Evolutionary conservation across 1,284 basidiomycete genomes (phyloP).

Genomic region (Porodaedalea pini): DNA sequence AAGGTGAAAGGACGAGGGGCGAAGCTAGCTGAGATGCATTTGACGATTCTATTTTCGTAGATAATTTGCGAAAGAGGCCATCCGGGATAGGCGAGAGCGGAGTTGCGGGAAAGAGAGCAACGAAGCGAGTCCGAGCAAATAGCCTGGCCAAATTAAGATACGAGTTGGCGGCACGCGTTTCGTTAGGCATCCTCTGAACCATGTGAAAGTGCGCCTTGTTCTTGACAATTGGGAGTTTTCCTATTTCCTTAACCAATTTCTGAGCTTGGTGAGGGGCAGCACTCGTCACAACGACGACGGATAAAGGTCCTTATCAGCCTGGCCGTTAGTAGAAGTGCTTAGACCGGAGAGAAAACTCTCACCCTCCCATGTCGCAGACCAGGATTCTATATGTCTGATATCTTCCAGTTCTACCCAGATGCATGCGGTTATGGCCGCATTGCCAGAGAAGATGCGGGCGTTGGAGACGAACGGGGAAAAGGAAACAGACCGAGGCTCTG

Average conservation of each 20-base stretch:
- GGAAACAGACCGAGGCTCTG: slow-evolving; percentile 25
- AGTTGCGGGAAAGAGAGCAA: slow-evolving; percentile 48
- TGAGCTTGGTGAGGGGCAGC: slow-evolving; percentile 31
- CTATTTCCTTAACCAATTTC: slow-evolving; percentile 22
- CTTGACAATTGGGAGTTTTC: slow-evolving; percentile 28
- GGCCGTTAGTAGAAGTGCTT: background rate
- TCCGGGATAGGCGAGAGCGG: slow-evolving; percentile 24
- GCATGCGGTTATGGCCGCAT: slow-evolving; percentile 43
- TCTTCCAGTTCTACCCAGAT: slow-evolving; percentile 44
- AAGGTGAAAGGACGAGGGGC: slow-evolving; percentile 21
- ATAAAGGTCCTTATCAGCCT: slow-evolving; percentile 36
- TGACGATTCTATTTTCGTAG: background rate
- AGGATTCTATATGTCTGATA: slow-evolving; percentile 34
- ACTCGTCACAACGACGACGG: slow-evolving; percentile 46
- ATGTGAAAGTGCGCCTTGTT: slow-evolving; percentile 45
- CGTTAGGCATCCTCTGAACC: slow-evolving; percentile 39
- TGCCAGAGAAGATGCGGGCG: slow-evolving; percentile 19
- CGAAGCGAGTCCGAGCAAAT: slow-evolving; percentile 46
- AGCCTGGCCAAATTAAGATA: slow-evolving; percentile 63
- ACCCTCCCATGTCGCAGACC: slow-evolving; percentile 50
- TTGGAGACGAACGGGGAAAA: slow-evolving; percentile 29
- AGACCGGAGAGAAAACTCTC: slow-evolving; percentile 9
- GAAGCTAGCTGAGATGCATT: slow-evolving; percentile 10
- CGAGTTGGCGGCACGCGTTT: slow-evolving; percentile 44
- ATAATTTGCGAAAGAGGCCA: slow-evolving; percentile 2